phyloP scores from a whole-genome alignment of 148 eudicot species.

The Drosera capensis region DNA sequence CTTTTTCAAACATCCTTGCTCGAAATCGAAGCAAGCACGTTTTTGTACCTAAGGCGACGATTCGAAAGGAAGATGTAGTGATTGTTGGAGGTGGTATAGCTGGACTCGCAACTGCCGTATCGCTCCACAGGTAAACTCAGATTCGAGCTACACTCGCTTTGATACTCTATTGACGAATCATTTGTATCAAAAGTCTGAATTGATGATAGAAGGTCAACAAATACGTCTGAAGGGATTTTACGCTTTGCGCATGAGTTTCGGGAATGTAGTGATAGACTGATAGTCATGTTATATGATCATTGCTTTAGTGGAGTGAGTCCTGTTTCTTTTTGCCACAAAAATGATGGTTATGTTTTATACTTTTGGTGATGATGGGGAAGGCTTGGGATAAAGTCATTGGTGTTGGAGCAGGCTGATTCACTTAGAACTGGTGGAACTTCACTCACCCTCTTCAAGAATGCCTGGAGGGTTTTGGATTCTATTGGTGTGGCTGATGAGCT shows the following conservation, averaged over 20 bases:
- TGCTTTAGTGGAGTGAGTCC: no score
- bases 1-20: not conserved
- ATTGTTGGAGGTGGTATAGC: constrained; percentile 92
- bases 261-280: no score
- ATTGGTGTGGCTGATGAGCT: constrained; percentile 73
- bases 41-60: not conserved
- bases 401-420: constrained; percentile 73
- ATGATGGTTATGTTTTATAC: no score
- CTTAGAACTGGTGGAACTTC: constrained; percentile 72
- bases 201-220: no score
- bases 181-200: no score
- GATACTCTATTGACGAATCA: no score
- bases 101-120: constrained; percentile 80
- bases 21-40: constrained; percentile 1
- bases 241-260: no score
- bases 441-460: constrained; percentile 67
- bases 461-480: constrained; percentile 73
- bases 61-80: constrained; percentile 42
- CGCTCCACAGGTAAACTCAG: constrained; percentile 93
- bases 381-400: constrained; percentile 47
- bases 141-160: no score
- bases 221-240: no score
- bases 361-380: constrained; percentile 5
- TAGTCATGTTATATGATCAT: no score
- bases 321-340: no score